A percentile compares a stretch with the other conserved stretches of the same genome.
Evolutionary conservation across 495 filamentous ascomycete genomes (phyloP).

Genomic region (Penicillium tannophilum): DNA sequence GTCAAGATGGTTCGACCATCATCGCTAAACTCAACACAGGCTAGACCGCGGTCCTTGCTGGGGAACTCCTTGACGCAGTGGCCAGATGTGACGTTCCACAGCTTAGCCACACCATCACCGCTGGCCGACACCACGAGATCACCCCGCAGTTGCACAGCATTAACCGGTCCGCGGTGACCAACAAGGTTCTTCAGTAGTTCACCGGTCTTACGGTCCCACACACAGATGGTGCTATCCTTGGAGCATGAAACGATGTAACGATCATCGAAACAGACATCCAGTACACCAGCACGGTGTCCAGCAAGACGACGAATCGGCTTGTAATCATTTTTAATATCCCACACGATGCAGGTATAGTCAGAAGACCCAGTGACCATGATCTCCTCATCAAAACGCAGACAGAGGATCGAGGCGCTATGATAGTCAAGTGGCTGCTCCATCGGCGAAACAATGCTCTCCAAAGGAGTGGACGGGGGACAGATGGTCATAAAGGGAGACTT

Average conservation of each 20-base stretch:
- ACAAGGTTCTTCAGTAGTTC: constrained; percentile 69
- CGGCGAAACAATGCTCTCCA: constrained; percentile 30
- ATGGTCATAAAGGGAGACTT: constrained; percentile 51
- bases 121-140: constrained; percentile 89
- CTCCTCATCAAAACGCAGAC: constrained; percentile 88
- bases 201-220: constrained; percentile 87
- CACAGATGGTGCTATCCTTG: constrained; percentile 87
- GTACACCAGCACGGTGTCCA: constrained; percentile 80
- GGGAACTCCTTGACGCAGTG: constrained; percentile 84
- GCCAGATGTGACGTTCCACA: constrained; percentile 90
- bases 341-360: constrained; percentile 88
- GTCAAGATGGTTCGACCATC: constrained; percentile 87
- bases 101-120: constrained; percentile 87
- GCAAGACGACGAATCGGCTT: constrained; percentile 73
- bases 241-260: constrained; percentile 93
- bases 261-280: constrained; percentile 90
- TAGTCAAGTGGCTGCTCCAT: constrained; percentile 45
- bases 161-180: constrained; percentile 89
- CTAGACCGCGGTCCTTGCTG: constrained; percentile 85
- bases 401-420: constrained; percentile 90
- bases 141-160: constrained; percentile 90
- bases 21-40: constrained; percentile 92
- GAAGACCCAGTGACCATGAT: constrained; percentile 95
- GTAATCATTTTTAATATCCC: constrained; percentile 77
- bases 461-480: constrained; percentile 41